Evolutionary conservation across 2,329 filamentous ascomycete genomes (phyloP), one percentile per base, ranked within the genome.

Genomic region (Thielaviopsis populi): DNA sequence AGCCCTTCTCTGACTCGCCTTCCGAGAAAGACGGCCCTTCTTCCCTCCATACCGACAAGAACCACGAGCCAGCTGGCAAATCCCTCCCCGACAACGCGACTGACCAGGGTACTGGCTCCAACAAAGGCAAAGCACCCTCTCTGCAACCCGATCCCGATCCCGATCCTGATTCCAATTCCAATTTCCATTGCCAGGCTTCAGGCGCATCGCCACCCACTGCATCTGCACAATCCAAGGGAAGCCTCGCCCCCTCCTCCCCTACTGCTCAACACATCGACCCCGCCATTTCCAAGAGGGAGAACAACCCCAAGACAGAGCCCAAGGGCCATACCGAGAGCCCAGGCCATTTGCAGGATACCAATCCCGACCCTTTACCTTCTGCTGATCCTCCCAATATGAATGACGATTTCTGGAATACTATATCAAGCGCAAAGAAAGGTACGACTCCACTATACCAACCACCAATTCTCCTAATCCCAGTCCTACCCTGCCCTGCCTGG

Each of bases 361-460:
- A 33, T 37, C 11, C 30, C 15, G 61, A 62, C 24, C 40, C 61
- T 30, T 19, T 7, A 43, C 5, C 48, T 53, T 41, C 61, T n/a
- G 61, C 61, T n/a, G 61, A 54, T 62, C 61, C 61, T 33, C 24
- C 50, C 19, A 37, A 43, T 22, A 63, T 63, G 61, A 63, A 46
- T 46, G 61, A 63, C 50, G 53, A 63, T 63, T 59, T 63, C 40
- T 63, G 61, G 61, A 63, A 63, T 27, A 56, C 50, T 46, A n/a
- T 58, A 62, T 30, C 46, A 53, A 56, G 40, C 50, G 41, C 27
- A 58, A 63, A 56, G 48, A 63, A 58, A 58, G 61, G 61, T 63
- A 58, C 22, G 22, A 22, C 17, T 33, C 48, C 33, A 30, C 50
- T 30, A 43, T 41, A 46, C 61, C 61, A 62, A 56, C 61, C 61